Evolutionary conservation across 768 basidiomycete genomes (phyloP).

Genomic region (Leucocoprinus leucothites): DNA sequence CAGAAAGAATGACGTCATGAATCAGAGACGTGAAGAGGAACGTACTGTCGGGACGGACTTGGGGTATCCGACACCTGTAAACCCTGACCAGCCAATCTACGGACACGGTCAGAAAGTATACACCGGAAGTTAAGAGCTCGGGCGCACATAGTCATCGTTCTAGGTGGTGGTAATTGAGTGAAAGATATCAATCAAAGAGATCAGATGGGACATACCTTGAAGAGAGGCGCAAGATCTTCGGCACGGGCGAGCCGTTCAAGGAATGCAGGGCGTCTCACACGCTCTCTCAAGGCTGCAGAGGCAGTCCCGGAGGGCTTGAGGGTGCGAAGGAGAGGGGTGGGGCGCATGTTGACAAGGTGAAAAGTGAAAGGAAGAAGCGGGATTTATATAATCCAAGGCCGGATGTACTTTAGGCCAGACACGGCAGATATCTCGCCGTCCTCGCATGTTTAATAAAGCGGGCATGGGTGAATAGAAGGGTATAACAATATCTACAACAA

Average conservation of each 20-base stretch:
- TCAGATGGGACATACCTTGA: not conserved
- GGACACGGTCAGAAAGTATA: not conserved
- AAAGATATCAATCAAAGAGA: not conserved
- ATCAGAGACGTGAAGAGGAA: constrained; percentile 6
- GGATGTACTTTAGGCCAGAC: not conserved
- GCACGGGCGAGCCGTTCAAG: not conserved
- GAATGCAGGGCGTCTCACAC: not conserved
- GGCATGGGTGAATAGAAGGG: too few species aligned
- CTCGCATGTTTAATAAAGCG: too few species aligned
- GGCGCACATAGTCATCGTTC: constrained; percentile 44
- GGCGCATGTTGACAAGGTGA: not conserved
- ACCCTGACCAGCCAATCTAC: constrained; percentile 50
- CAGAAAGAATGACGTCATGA: not conserved
- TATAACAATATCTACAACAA: constrained; percentile 45
- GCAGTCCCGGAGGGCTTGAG: not conserved
- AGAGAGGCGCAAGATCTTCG: constrained; percentile 1
- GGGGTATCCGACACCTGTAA: constrained; percentile 50
- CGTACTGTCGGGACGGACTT: constrained; percentile 41
- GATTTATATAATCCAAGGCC: not conserved
- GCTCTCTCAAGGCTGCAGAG: not conserved
- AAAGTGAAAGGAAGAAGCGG: not conserved
- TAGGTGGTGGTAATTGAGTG: constrained; percentile 14
- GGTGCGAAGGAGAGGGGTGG: constrained; percentile 1
- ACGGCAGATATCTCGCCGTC: too few species aligned
- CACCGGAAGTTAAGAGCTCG: not conserved